Evolutionary conservation across 179 eudicot species (phyloP).

Genomic region (Nepenthes alata): DNA sequence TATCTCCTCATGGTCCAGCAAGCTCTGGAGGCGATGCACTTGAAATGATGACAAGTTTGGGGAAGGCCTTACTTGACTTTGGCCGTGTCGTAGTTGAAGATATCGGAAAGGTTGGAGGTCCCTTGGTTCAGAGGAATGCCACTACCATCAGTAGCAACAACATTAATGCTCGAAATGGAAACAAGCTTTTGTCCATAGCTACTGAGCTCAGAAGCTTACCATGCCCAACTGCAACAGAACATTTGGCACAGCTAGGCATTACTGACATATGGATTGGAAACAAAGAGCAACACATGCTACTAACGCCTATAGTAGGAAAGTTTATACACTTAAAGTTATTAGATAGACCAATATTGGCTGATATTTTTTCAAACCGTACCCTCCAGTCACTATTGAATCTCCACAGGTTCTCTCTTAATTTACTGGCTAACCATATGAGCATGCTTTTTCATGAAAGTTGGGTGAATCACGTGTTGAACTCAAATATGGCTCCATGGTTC

Average conservation of each 20-base stretch:
- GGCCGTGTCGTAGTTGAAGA: conserved; percentile 97
- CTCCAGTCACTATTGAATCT: conserved; percentile 55
- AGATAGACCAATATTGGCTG: conserved; percentile 62
- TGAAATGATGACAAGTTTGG: conserved; percentile 80
- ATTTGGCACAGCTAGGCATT: conserved; percentile 48
- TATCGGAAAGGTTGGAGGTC: conserved; percentile 70
- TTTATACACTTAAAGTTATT: conserved; percentile 62
- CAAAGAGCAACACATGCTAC: conserved; percentile 61
- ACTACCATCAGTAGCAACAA: conserved; percentile 21
- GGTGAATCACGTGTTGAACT: conserved; percentile 73
- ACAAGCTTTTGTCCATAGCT: conserved; percentile 41
- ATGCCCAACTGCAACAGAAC: conserved; percentile 67
- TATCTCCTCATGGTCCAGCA: conserved; percentile 33
- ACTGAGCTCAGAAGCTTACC: conserved; percentile 84
- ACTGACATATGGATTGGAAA: conserved; percentile 86
- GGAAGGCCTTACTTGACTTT: conserved; percentile 84
- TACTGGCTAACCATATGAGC: conserved; percentile 68
- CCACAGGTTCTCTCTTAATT: conserved; percentile 50
- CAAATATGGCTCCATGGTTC: conserved; percentile 84
- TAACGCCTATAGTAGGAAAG: conserved; percentile 61
- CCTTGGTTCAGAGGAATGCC: conserved; percentile 43
- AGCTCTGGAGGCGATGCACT: conserved; percentile 82
- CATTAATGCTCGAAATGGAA: conserved; percentile 25
- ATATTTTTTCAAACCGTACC: conserved; percentile 34
- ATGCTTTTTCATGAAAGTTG: conserved; percentile 72